Base-by-base conservation (phyloP, 371 early-diverging fungal genomes). In the Mucor sp. region DNA sequence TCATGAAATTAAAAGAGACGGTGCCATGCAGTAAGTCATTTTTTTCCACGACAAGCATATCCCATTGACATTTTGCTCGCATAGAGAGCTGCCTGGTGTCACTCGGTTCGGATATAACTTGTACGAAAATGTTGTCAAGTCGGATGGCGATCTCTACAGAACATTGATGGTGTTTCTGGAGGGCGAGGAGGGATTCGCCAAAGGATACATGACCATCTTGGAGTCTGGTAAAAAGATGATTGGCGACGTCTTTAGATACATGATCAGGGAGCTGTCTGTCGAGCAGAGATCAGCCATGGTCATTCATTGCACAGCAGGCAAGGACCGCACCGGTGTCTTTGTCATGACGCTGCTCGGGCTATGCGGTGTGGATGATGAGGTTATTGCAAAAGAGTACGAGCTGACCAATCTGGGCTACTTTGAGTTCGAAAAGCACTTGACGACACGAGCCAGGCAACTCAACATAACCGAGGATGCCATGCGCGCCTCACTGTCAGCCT, bases 251-350 rank as follows among this genome's bases (percentile, higher is more conserved):
- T 65, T 72, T 17, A 43, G 69, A 12, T 68, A 69, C 35, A 72
- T 72, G 73, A 58, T 62, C 3, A 47, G 55, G 23, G 39, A 65
- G 32, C 15, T 74, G 8, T 69, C 70, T 21, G 39, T 58, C 25
- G 4, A 60, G 7, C 41, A 62, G 19, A 41, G 67, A 37, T 12
- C 56, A 21, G 39, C 94, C 1, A 85, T 93, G 19, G 65, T 92
- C 30, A 84, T 93, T 30, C 94, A 94, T 68, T 94, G 94, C 75
- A 87, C 92, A 17, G 92, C 92, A 12, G 94, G 94, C 39, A 94
- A 94, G 76, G 95, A 95, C 63, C 83, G 95, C 55, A 95, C 95
- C 0, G 95, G 95, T 17, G 79, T 94, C n/a, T 82, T 90, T 33
- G 72, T 83, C 25, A 89, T 90, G 71, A 70, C 93, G 56, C 65